A percentile compares a stretch with the other conserved stretches of the same genome.
Evolutionary conservation across 1,284 basidiomycete species (phyloP).

Genomic region (Irpex sp.): DNA sequence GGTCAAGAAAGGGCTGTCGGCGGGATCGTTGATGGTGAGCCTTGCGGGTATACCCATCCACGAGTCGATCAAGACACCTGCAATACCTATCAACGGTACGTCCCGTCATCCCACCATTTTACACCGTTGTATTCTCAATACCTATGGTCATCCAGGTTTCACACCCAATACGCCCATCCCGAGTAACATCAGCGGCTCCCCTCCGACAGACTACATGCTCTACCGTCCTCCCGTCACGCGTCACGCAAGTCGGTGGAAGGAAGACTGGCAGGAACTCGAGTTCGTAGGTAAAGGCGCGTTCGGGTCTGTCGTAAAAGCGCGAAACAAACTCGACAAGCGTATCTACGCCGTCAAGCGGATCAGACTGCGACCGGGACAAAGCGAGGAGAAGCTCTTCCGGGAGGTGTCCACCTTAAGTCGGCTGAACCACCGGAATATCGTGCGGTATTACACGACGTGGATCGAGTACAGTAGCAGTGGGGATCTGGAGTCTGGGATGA

Average conservation of each 20-base stretch:
- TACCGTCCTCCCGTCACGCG: slow-evolving; percentile 28
- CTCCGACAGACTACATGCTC: slow-evolving; percentile 57
- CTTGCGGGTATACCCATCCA: slow-evolving; percentile 22
- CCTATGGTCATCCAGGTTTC: background rate
- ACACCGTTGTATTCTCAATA: no score
- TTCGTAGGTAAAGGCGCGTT: slow-evolving; percentile 86
- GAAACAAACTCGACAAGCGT: slow-evolving; percentile 73
- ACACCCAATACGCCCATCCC: background rate
- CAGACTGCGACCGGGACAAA: slow-evolving; percentile 71
- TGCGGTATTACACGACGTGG: slow-evolving; percentile 87
- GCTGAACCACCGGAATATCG: slow-evolving; percentile 86
- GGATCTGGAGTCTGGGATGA: slow-evolving; percentile 41
- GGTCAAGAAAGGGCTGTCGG: slow-evolving; percentile 46
- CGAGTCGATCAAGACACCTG: slow-evolving; percentile 23
- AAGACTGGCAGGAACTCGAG: slow-evolving; percentile 81
- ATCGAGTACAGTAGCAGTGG: slow-evolving; percentile 47
- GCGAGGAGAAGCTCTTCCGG: slow-evolving; percentile 84
- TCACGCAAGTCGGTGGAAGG: slow-evolving; percentile 71
- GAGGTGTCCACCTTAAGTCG: slow-evolving; percentile 89
- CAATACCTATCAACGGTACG: slow-evolving; percentile 30
- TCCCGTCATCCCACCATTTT: background rate
- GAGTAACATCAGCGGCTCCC: slow-evolving; percentile 38
- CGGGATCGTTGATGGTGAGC: slow-evolving; percentile 31
- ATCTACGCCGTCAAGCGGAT: slow-evolving; percentile 90
- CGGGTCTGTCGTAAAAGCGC: slow-evolving; percentile 90